Base-by-base conservation (phyloP, 768 basidiomycete species). In the Tulasnella sp. region DNA sequence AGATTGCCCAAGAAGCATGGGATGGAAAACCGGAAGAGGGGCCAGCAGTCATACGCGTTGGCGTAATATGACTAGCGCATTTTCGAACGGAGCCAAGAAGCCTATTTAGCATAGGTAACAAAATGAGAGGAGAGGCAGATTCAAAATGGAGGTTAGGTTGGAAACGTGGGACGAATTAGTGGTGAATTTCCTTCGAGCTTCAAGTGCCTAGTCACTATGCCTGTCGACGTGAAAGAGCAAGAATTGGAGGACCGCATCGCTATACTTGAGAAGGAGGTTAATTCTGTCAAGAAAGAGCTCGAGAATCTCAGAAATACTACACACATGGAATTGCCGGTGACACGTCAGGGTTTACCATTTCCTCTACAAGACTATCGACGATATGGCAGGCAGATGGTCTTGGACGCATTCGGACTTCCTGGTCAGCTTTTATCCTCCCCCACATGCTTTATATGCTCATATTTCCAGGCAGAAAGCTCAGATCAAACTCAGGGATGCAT, bases 301-400 rank as follows among this genome's bases (percentile, higher is more conserved):
- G n/a, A 19, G 45, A 19, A 48, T 7, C n/a, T 7, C 25, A 48
- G 10, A 10, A 27, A 48, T 5, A 15, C 34, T 7, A 5, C 5
- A 15, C 34, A 38, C 15, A 38, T 5, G 8, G 45, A 48, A 5
- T 19, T 48, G 10, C 45, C 50, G 24, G 24, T 22, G 25, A 49
- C n/a, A n/a, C 51, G 34, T 11, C 24, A 45, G 27, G 57, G 10
- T 24, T 38, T 49, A 11, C 67, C 68, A 1, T 62, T 73, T 15
- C 51, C 63, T 17, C 62, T 73, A 27, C 65, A 66, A n/a, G 92
- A 97, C 65, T 97, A 94, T 69, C 74, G 76, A 65, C 78, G 93
- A 59, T 98, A 97, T 81, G 92, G 94, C 45, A 77, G 96, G 56
- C 94, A 99, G 68, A 94, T 99, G 92, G 91, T 97, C 59, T 72